Percentiles rank a stretch among this genome's conserved stretches.
phyloP scores from a whole-genome alignment of 306 rosid species.

The Prunus campanulata region DNA sequence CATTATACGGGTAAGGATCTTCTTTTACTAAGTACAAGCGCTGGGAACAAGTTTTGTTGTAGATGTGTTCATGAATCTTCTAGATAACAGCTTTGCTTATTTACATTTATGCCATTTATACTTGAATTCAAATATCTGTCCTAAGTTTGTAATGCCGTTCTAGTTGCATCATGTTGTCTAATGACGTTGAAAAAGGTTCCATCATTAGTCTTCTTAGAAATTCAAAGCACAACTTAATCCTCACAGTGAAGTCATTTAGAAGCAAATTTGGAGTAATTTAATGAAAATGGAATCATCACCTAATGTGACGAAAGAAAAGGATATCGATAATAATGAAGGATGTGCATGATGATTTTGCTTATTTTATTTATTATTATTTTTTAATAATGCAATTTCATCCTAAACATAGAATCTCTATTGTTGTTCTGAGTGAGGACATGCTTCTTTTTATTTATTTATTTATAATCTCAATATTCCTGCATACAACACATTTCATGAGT shows the following conservation, averaged over 20 bases:
- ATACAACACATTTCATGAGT: neutral
- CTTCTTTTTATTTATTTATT: neutral
- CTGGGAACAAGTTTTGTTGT: neutral
- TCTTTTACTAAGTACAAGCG: neutral
- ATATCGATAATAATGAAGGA: neutral
- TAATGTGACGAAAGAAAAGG: neutral
- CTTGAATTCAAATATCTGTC: neutral
- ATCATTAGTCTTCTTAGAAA: neutral
- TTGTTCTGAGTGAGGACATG: neutral
- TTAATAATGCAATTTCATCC: neutral
- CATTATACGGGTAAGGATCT: constrained; percentile 71
- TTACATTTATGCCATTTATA: neutral
- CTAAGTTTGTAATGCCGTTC: neutral
- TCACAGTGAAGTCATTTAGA: neutral
- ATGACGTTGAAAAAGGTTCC: neutral
- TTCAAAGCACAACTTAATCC: neutral
- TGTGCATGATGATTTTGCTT: neutral
- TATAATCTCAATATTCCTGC: neutral
- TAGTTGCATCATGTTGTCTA: neutral
- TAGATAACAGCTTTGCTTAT: neutral
- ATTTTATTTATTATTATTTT: neutral
- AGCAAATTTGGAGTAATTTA: neutral
- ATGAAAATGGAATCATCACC: neutral
- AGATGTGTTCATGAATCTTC: neutral
- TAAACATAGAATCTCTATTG: neutral